phyloP scores from a whole-genome alignment of 768 basidiomycete genomes.

The Dictyophora rubrovolvata region DNA sequence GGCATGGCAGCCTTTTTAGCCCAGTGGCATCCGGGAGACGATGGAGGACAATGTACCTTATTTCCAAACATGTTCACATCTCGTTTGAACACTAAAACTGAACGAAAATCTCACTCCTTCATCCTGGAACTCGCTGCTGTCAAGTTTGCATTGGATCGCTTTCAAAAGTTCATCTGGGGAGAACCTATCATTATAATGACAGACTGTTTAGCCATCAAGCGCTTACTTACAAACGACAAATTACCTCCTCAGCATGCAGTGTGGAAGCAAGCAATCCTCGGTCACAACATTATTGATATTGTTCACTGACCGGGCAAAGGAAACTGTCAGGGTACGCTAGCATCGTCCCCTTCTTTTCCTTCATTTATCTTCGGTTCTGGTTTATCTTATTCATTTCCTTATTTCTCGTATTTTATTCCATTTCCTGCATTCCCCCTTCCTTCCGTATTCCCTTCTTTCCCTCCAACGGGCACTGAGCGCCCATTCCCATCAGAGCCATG shows the following conservation, averaged over 20 bases:
- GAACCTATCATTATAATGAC: constrained; percentile 7
- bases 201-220: constrained; percentile 8
- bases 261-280: constrained; percentile 7
- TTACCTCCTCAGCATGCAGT: background rate
- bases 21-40: background rate
- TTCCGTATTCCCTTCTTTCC: no score
- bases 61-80: constrained; percentile 2
- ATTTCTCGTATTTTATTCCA: no score
- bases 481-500: no score
- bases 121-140: constrained; percentile 8
- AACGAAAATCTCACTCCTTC: constrained; percentile 3
- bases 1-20: constrained; percentile 7
- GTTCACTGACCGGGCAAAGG: constrained; percentile 4
- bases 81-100: background rate
- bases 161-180: background rate
- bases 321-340: no score
- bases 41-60: background rate
- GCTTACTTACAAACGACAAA: constrained; percentile 5
- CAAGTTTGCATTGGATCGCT: constrained; percentile 1
- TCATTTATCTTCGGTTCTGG: no score
- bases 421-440: no score
- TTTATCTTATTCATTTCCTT: no score
- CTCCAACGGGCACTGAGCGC: no score
- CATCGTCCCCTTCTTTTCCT: no score
- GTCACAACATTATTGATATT: constrained; percentile 2